Percentiles rank a stretch among this genome's conserved stretches.
Conservation (phyloP, 768 basidiomycete genomes). For the Trametes elegans region DNA sequence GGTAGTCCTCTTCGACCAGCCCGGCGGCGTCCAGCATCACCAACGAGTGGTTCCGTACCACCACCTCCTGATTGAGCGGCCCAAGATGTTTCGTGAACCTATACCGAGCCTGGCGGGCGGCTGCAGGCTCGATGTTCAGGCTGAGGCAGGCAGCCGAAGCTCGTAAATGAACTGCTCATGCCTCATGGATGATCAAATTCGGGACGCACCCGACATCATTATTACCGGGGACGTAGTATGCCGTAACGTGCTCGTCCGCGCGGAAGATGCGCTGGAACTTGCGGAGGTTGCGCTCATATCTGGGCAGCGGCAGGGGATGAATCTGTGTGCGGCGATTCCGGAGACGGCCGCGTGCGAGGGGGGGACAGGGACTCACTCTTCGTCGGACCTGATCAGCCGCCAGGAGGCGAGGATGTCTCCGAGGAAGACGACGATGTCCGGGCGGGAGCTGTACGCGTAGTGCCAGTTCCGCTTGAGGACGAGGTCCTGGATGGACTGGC, state of each 20-base stretch:
- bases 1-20: constrained; percentile 82
- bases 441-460: constrained; percentile 50
- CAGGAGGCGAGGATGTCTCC: constrained; percentile 93
- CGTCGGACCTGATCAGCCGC: constrained; percentile 54
- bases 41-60: constrained; percentile 68
- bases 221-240: constrained; percentile 83
- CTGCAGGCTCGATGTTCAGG: constrained; percentile 19
- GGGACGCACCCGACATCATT: constrained; percentile 72
- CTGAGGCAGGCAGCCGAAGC: too few species aligned
- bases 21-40: constrained; percentile 73
- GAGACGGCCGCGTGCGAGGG: not conserved
- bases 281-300: constrained; percentile 65
- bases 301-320: constrained; percentile 29
- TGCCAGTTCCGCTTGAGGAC: constrained; percentile 84
- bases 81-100: constrained; percentile 67
- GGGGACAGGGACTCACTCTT: constrained; percentile 48
- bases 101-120: constrained; percentile 41
- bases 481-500: constrained; percentile 55
- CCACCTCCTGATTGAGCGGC: constrained; percentile 58
- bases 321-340: not conserved
- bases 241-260: constrained; percentile 42
- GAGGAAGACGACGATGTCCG: constrained; percentile 79
- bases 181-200: constrained; percentile 17
- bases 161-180: too few species aligned
- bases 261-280: constrained; percentile 73